A percentile compares a stretch with the other conserved stretches of the same genome.
Conservation (phyloP, 768 basidiomycete species). For the Macrocybe gigantea region DNA sequence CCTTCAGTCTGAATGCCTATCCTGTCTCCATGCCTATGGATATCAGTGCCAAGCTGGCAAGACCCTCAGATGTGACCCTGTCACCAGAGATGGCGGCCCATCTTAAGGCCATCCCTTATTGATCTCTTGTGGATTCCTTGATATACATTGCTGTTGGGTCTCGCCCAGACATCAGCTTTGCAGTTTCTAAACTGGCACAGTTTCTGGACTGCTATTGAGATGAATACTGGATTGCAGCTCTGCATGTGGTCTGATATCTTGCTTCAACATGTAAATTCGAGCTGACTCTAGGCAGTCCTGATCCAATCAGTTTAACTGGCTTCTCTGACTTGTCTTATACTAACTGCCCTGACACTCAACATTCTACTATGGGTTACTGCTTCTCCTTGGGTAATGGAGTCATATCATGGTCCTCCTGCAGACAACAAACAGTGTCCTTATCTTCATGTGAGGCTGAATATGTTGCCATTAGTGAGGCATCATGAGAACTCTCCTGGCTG, state of each 20-base stretch:
- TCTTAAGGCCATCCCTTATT: neutral
- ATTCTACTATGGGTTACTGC: neutral
- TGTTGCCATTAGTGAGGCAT: too few species aligned
- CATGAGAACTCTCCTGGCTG: too few species aligned
- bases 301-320: neutral
- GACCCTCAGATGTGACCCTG: too few species aligned
- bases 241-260: neutral
- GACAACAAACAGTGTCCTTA: too few species aligned
- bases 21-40: constrained; percentile 20
- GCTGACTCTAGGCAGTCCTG: neutral
- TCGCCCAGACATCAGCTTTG: neutral
- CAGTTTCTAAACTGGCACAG: neutral
- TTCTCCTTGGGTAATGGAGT: neutral
- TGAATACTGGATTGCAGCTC: neutral
- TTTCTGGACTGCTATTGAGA: neutral
- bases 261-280: neutral
- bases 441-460: too few species aligned
- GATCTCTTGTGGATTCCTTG: neutral
- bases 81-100: neutral
- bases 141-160: neutral
- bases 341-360: neutral
- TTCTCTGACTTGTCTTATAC: neutral
- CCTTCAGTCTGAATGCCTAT: constrained; percentile 11
- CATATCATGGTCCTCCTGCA: neutral
- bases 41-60: constrained; percentile 6